Evolutionary conservation across 768 basidiomycete genomes (phyloP), one percentile per base, ranked within the genome.

Genomic region (Lactarius hengduanensis): DNA sequence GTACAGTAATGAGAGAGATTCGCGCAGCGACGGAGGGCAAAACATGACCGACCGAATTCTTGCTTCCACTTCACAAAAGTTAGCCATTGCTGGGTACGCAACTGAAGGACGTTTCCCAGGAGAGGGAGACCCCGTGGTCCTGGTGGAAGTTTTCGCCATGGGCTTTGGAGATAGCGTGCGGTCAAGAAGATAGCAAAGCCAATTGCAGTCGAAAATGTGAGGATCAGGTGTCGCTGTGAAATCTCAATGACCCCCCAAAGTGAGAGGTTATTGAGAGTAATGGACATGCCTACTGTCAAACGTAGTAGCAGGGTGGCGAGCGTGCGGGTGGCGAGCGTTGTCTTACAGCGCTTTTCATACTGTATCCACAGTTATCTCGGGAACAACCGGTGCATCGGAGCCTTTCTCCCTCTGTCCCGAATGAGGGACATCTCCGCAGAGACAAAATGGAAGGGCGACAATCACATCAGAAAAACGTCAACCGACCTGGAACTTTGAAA

Each of bases 21-120:
- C 22, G 10, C 6, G 22, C 13, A 16, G 26, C 47, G 47, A 22
- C 47, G 11, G 28, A n/a, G 13, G 15, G 36, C 9, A 10, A n/a
- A n/a, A 20, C 7, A 13, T 13, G 5, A 18, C 61, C 16, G 8
- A 69, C 69, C 69, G 20, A 69, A 68, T 26, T 63, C 38, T 41
- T 64, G 41, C 3, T 63, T 68, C 67, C 66, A 69, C 26, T 58
- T 59, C 58, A 56, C 62, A 43, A 66, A 69, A 32, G 53, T 68
- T 11, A 69, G 66, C 69, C 69, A 69, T 30, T 66, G 69, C 9
- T 68, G 43, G 38, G 40, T 67, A 22, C 66, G 61, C 57, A 69
- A 47, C 0, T 68, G 28, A 3, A 69, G 62, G 10, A 50, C 54
- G 22, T 68, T 69, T 0, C 69, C 69, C 7, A 69, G 1, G 13